Conservation (phyloP, 2,329 filamentous ascomycete genomes). For the Catunica adiposa region DNA sequence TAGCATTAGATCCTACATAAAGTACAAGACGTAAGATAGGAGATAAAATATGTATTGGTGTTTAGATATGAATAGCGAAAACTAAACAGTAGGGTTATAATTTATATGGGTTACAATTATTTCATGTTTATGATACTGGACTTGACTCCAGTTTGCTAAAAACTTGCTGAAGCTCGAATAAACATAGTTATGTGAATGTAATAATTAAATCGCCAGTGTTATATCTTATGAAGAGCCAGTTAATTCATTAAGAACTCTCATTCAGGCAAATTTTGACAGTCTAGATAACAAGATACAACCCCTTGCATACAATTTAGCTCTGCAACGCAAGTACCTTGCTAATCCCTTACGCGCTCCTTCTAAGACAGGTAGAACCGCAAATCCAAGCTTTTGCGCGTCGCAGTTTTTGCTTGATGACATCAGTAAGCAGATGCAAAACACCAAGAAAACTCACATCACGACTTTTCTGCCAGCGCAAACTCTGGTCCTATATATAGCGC, state of each 20-base stretch:
- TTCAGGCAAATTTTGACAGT: background rate
- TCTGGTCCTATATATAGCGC: background rate
- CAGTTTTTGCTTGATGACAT: constrained; percentile 9
- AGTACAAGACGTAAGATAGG: too few species aligned
- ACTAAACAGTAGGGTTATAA: too few species aligned
- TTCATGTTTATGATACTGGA: too few species aligned
- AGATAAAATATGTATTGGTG: too few species aligned
- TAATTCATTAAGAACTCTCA: too few species aligned
- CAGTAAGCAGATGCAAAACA: background rate
- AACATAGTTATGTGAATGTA: too few species aligned
- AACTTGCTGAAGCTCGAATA: too few species aligned
- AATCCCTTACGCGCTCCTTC: background rate
- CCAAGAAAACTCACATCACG: background rate
- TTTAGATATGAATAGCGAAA: too few species aligned
- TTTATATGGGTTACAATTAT: too few species aligned
- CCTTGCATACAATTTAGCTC: background rate
- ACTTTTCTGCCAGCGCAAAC: background rate
- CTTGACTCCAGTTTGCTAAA: too few species aligned
- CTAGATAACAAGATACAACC: background rate
- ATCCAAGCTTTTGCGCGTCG: constrained; percentile 3
- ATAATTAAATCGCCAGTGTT: too few species aligned
- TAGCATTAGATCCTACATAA: background rate
- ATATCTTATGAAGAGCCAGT: too few species aligned
- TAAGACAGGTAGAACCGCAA: background rate
- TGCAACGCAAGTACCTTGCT: constrained; percentile 6